Conservation (phyloP, 441 rosid genomes). For the Euphorbia schlechtendalii region DNA sequence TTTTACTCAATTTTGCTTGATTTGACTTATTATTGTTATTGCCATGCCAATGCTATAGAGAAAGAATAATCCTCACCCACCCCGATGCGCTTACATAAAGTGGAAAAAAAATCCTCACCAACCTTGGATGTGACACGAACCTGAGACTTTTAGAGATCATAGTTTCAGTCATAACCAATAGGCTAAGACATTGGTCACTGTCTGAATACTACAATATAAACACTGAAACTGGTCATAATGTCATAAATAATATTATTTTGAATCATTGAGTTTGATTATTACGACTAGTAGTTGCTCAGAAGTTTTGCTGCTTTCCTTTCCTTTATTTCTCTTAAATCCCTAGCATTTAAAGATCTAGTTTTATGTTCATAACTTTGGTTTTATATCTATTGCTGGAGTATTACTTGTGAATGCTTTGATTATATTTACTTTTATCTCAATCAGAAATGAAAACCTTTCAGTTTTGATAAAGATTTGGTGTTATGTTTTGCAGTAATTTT, state of each 20-base stretch:
- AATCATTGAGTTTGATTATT: neutral
- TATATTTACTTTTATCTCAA: neutral
- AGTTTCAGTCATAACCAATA: too few species aligned
- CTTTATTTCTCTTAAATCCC: neutral
- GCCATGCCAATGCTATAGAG: neutral
- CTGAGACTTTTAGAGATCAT: neutral
- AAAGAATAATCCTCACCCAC: too few species aligned
- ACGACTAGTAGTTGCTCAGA: neutral
- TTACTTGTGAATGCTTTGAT: neutral
- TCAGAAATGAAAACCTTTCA: neutral
- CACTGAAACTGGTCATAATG: neutral
- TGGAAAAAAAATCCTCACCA: too few species aligned
- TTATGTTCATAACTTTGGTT: neutral
- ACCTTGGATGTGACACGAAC: too few species aligned
- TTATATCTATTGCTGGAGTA: neutral
- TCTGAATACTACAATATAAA: neutral
- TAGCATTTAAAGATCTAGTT: neutral
- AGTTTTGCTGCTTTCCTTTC: neutral
- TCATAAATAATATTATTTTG: neutral
- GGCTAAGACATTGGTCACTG: too few species aligned
- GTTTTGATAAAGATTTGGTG: conserved; percentile 4
- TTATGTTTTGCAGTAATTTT: conserved; percentile 59
- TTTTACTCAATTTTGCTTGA: neutral
- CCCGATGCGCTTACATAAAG: too few species aligned
- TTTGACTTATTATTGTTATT: neutral